These are phyloP conservation scores for Hansenula sp. DNA, from an alignment of 1,139 yeast species.

Conservation along the genomic window DNA sequence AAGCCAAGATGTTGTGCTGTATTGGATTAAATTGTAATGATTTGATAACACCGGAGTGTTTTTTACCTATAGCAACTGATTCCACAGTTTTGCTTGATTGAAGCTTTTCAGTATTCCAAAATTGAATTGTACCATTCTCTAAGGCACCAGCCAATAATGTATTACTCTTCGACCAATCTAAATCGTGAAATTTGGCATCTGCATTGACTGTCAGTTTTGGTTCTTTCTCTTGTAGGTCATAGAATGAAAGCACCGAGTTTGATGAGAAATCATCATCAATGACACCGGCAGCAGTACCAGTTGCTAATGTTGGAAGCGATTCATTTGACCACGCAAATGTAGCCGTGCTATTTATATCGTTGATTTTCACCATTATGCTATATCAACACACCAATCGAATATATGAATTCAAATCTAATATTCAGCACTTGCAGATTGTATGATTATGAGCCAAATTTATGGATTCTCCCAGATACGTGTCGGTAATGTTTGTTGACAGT, in stretches of 20 bases:
- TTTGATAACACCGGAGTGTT: slow-evolving; percentile 70
- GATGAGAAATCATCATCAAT: slow-evolving; percentile 85
- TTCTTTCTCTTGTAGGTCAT: slow-evolving; percentile 53
- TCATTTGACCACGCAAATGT: slow-evolving; percentile 94
- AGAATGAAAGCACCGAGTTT: slow-evolving; percentile 68
- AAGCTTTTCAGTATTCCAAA: slow-evolving; percentile 62
- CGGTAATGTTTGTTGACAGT: slow-evolving; percentile 1
- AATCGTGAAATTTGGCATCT: slow-evolving; percentile 58
- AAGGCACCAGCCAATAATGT: slow-evolving; percentile 85
- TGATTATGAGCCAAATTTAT: too few relatives aligned
- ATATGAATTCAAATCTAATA: neutral
- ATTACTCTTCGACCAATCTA: slow-evolving; percentile 79
- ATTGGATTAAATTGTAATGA: slow-evolving; percentile 75
- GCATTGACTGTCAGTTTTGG: slow-evolving; percentile 57
- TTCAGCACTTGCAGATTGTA: too few relatives aligned
- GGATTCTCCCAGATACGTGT: too few relatives aligned
- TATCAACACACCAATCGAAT: neutral
- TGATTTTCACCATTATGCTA: slow-evolving; percentile 74
- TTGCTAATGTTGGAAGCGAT: slow-evolving; percentile 67
- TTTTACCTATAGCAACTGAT: slow-evolving; percentile 42
- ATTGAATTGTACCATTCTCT: slow-evolving; percentile 75
- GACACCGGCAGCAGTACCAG: slow-evolving; percentile 95
- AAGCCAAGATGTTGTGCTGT: slow-evolving; percentile 68
- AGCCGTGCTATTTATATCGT: slow-evolving; percentile 81
- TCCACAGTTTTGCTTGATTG: slow-evolving; percentile 35